Conservation (phyloP, 1,284 basidiomycete species). For the Calocybe gambosa region DNA sequence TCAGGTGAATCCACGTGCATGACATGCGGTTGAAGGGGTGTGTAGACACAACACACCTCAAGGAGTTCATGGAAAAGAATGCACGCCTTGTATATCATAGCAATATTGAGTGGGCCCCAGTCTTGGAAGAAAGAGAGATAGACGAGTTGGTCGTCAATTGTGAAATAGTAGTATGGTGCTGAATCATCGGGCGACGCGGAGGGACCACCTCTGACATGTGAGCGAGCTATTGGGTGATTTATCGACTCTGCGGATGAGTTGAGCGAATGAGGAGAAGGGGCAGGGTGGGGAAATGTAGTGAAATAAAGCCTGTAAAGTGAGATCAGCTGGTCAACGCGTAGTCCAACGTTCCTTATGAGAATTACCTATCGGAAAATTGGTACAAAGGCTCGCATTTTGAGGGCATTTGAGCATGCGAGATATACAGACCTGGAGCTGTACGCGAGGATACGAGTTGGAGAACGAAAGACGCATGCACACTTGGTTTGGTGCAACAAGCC, state of each 20-base stretch:
- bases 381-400: slow-evolving; percentile 68
- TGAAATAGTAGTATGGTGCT: slow-evolving; percentile 79
- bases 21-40: slow-evolving; percentile 27
- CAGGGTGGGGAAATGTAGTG: slow-evolving; percentile 71
- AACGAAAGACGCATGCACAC: slow-evolving; percentile 19
- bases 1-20: slow-evolving; percentile 29
- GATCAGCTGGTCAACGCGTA: slow-evolving; percentile 14
- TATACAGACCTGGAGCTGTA: slow-evolving; percentile 13
- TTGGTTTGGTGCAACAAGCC: slow-evolving; percentile 11
- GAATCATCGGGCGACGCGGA: slow-evolving; percentile 55
- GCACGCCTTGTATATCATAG: slow-evolving; percentile 92
- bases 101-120: slow-evolving; percentile 91
- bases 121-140: slow-evolving; percentile 95
- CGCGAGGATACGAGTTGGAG: slow-evolving; percentile 14
- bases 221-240: slow-evolving; percentile 53
- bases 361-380: slow-evolving; percentile 68
- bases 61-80: slow-evolving; percentile 86
- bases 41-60: slow-evolving; percentile 46
- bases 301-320: slow-evolving; percentile 61
- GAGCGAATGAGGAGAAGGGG: slow-evolving; percentile 55
- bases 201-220: slow-evolving; percentile 48
- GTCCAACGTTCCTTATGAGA: slow-evolving; percentile 9
- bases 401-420: slow-evolving; percentile 32
- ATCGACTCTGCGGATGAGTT: slow-evolving; percentile 50
- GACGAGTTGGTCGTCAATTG: slow-evolving; percentile 85